These are phyloP conservation scores for Elsinoe ampelina DNA, from an alignment of 2,329 filamentous ascomycete genomes.

Conservation along the genomic window DNA sequence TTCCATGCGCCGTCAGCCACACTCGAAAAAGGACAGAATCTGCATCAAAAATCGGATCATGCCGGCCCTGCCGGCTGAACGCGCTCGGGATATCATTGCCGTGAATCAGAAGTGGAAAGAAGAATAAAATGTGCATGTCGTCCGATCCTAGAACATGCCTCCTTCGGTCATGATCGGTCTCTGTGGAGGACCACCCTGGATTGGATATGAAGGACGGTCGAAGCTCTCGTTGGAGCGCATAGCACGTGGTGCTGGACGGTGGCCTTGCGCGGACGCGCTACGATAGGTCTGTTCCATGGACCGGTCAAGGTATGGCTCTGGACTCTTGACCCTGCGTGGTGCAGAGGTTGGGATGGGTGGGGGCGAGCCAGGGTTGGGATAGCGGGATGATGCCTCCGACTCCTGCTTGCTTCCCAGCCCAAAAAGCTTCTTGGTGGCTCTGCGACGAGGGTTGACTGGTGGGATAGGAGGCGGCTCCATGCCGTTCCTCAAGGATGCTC, in stretches of 20 bases:
- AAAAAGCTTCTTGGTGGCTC: slow-evolving; percentile 33
- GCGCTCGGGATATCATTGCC: slow-evolving; percentile 1
- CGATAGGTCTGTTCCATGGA: slow-evolving; percentile 2
- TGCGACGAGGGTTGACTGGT: slow-evolving; percentile 51
- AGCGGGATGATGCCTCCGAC: not conserved
- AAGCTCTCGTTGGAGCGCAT: slow-evolving; percentile 13
- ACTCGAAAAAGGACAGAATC: not conserved
- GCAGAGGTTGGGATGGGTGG: slow-evolving; percentile 7
- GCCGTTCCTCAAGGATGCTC: slow-evolving; percentile 46
- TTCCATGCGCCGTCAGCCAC: not conserved
- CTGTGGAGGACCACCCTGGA: slow-evolving; percentile 13
- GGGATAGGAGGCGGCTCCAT: slow-evolving; percentile 45
- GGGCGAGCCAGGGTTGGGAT: slow-evolving; percentile 9
- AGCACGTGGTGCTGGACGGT: not conserved
- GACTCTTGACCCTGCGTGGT: slow-evolving; percentile 3
- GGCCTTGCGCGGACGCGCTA: not conserved
- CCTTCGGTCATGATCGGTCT: slow-evolving; percentile 16
- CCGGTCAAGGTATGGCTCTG: not conserved
- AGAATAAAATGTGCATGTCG: not conserved
- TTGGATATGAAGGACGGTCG: slow-evolving; percentile 7
- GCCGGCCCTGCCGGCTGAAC: not conserved
- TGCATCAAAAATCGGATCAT: slow-evolving; percentile 3
- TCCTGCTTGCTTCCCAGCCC: slow-evolving; percentile 17
- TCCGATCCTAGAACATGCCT: slow-evolving; percentile 15
- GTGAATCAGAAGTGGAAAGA: not conserved